Conservation (phyloP, 2,329 filamentous ascomycete species). For the Plectosphaerella sp. region DNA sequence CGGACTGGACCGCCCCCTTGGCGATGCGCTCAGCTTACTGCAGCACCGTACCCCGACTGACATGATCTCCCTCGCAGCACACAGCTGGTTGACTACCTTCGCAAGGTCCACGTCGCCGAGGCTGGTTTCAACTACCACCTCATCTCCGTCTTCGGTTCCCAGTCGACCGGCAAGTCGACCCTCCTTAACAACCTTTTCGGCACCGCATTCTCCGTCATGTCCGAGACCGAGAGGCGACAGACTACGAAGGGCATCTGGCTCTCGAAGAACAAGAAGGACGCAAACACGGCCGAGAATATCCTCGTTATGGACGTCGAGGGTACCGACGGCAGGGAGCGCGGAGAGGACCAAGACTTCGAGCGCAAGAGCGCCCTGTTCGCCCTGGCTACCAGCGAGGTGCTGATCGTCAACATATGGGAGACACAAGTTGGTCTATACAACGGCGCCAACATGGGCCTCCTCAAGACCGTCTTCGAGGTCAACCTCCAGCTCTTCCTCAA, state of each 20-base stretch:
- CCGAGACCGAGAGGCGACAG: constrained; percentile 86
- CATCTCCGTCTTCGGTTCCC: constrained; percentile 97
- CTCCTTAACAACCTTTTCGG: constrained; percentile 94
- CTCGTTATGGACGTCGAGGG: constrained; percentile 99
- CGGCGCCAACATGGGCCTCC: constrained; percentile 95
- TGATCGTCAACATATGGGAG: constrained; percentile 99
- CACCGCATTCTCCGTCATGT: constrained; percentile 97
- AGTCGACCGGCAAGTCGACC: constrained; percentile 97
- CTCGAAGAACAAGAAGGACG: constrained; percentile 83
- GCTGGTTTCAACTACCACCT: constrained; percentile 99
- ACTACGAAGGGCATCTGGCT: constrained; percentile 99
- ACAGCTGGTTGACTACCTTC: constrained; percentile 77
- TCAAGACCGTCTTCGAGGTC: constrained; percentile 99
- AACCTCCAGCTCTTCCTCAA: constrained; percentile 96
- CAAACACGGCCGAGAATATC: constrained; percentile 89
- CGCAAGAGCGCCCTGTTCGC: constrained; percentile 97
- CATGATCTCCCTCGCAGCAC: constrained; percentile 42
- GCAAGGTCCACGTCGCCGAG: constrained; percentile 72
- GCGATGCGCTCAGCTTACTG: no score
- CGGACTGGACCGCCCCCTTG: not conserved
- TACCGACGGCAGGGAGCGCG: constrained; percentile 91
- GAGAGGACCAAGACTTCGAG: constrained; percentile 98
- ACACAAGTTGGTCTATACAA: constrained; percentile 98
- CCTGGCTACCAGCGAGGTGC: constrained; percentile 91
- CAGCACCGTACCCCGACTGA: not conserved